Evolutionary conservation across 768 basidiomycete species (phyloP), one percentile per base, ranked within the genome.

Genomic region (Termitomyces heimii): DNA sequence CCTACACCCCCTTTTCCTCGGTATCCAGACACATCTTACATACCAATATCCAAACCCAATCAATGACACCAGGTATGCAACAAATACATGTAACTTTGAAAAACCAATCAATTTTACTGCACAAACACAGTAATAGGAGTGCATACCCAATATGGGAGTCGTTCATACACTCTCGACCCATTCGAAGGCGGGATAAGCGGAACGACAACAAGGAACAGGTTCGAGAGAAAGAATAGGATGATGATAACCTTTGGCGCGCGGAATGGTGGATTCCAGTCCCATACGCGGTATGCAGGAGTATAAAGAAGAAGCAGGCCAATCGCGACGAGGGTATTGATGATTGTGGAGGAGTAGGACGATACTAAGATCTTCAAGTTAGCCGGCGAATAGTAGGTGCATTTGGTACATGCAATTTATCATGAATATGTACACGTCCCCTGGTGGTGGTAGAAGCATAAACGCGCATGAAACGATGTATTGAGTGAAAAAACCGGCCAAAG

Each of bases 341-440:
- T 65, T 1, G 82, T 72, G 18, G 76, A 59, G 4, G 82, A 82
- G 62, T 86, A 88, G 0, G 84, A 82, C 1, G 77, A 76, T 18
- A 82, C 86, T 88, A 53, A 42, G 42, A 34, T 39, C 35, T 39
- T 44, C 24, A 34, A n/a, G 8, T 34, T 5, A 28, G 29, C 12
- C 24, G 26, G 16, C 20, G 34, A 39, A 34, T 24, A 22, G 45
- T 14, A 16, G 32, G 18, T n/a, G 18, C 22, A 18, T 8, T 9
- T 14, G 35, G 18, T 22, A 67, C 85, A 59, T 52, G 86, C 88
- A 66, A 63, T 82, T 86, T 55, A 88, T 75, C 62, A 84, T 76
- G 68, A 92, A 89, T 31, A 83, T 75, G 64, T 88, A 92, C 0
- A 86, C 86, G 61, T 91, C 89, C 3, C 90, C 88, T 0, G 86